phyloP scores from a whole-genome alignment of 2,329 filamentous ascomycete species.

The Pleurostoma richardsiae region DNA sequence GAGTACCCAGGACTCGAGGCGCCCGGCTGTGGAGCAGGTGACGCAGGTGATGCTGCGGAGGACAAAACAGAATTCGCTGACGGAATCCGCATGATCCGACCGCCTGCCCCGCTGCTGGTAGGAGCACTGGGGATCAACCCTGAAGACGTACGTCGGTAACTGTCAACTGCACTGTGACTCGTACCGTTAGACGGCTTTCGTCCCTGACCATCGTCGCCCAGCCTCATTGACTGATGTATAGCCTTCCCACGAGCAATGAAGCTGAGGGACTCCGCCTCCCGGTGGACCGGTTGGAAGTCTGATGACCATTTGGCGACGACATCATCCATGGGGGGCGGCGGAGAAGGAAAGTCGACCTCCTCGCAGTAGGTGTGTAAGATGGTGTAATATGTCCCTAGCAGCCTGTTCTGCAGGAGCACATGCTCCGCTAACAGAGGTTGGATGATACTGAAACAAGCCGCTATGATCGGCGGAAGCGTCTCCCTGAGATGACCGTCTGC shows the following conservation, averaged over 20 bases:
- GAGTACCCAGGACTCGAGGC: conserved; percentile 15
- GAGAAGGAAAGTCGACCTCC: conserved; percentile 63
- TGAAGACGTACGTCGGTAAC: conserved; percentile 32
- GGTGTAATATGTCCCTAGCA: conserved; percentile 76
- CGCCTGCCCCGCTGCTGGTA: conserved; percentile 9
- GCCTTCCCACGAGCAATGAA: conserved; percentile 65
- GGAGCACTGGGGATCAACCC: conserved; percentile 31
- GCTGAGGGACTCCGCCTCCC: conserved; percentile 60
- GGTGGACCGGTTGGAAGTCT: conserved; percentile 57
- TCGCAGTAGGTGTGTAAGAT: conserved; percentile 68
- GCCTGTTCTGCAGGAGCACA: conserved; percentile 70
- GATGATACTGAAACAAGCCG: conserved; percentile 67
- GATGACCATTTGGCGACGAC: conserved; percentile 63
- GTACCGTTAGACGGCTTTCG: conserved; percentile 8
- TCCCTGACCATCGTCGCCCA: conserved; percentile 23
- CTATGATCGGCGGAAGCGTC: conserved; percentile 66
- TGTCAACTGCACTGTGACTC: conserved; percentile 20
- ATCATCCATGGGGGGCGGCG: conserved; percentile 66
- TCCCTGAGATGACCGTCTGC: conserved; percentile 71
- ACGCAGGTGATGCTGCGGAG: conserved; percentile 7
- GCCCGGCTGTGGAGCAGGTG: conserved; percentile 18
- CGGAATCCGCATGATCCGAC: conserved; percentile 27
- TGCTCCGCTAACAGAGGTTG: conserved; percentile 66
- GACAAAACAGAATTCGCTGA: conserved; percentile 24
- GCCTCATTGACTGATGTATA: conserved; percentile 42